Evolutionary conservation across 106 monocot species (phyloP), one percentile per base, ranked within the genome.

Genomic region (Dactylorhiza incarnata): DNA sequence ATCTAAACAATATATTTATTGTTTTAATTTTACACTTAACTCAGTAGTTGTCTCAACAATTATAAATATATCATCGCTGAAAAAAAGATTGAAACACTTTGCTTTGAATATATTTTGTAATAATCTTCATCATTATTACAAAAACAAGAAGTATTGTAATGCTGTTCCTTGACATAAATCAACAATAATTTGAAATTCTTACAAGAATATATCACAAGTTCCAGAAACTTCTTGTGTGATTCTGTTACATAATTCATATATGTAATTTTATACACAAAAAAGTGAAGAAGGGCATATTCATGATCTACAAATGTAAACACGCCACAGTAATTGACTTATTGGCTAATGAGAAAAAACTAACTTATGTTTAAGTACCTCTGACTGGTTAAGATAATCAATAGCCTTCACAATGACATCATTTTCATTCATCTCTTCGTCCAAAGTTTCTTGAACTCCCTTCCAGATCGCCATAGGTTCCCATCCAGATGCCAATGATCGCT

Each of bases 401-500:
- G 83, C 91, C 77, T 84, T 94, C 73, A 92, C 91, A 55, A 77
- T 49, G 7, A 78, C 72, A 78, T 79, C 79, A 65, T 65, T 65
- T 62, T 86, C 87, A 63, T 78, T 81, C 76, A 77, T 78, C 80
- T 81, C 72, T 17, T 85, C 89, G 81, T 88, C 83, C 53, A 25
- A 25, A 7, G 76, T 89, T 44, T 91, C 99, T 49, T 91, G 83
- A 76, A 94, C 86, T 20, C 86, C 99, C 84, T 81, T 91, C 83
- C 85, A 91, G 58, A 99, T 89, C 73, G 69, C 88, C 26, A 83
- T 68, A 45, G 99, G 99, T 49, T 94, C 88, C 91, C 99, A 99
- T 16, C 83, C 89, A 56, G 89, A 89, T 70, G 89, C 82, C 67
- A 85, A 80, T 45, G 85, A 78, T 63, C 49, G 77, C 49, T 94